Conservation (phyloP, 2,329 filamentous ascomycete genomes). For the Alternaria hordeiaustralica region DNA sequence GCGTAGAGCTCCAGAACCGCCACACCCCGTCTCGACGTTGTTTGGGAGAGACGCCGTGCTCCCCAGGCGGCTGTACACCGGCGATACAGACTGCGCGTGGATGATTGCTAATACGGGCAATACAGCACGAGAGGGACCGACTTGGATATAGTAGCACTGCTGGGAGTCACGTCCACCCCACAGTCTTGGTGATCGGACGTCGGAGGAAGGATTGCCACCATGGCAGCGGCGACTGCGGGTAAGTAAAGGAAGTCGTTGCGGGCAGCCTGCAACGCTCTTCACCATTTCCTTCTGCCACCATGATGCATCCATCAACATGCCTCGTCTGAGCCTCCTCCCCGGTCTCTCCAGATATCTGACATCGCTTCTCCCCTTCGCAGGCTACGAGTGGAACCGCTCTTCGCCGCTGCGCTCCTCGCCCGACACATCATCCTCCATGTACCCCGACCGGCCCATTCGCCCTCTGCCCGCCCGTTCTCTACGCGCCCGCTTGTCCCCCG, state of each 20-base stretch:
- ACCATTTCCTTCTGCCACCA: conserved; percentile 29
- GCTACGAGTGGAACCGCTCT: conserved; percentile 51
- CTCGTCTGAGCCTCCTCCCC: conserved; percentile 27
- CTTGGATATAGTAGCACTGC: conserved; percentile 13
- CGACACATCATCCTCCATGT: conserved; percentile 80
- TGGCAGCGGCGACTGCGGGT: conserved; percentile 53
- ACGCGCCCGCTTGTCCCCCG: conserved; percentile 84
- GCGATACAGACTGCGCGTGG: background rate
- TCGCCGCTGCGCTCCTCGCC: conserved; percentile 54
- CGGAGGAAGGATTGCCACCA: conserved; percentile 36
- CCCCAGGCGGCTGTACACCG: background rate
- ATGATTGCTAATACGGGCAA: conserved; percentile 25
- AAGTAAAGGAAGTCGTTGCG: conserved; percentile 37
- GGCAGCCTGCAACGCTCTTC: conserved; percentile 27
- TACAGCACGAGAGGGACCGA: conserved; percentile 17
- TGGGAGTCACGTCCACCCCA: conserved; percentile 16
- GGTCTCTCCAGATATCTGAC: conserved; percentile 43
- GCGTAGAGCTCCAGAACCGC: conserved; percentile 28
- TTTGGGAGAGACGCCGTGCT: background rate
- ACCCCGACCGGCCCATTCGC: conserved; percentile 89
- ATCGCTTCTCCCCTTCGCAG: conserved; percentile 42
- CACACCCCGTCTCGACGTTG: conserved; percentile 5
- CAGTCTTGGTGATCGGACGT: conserved; percentile 26
- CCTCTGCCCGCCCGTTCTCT: conserved; percentile 89
- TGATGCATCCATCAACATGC: conserved; percentile 15